Evolutionary conservation across 2,329 filamentous ascomycete species (phyloP).

Genomic region (Aspergillus versicolor): DNA sequence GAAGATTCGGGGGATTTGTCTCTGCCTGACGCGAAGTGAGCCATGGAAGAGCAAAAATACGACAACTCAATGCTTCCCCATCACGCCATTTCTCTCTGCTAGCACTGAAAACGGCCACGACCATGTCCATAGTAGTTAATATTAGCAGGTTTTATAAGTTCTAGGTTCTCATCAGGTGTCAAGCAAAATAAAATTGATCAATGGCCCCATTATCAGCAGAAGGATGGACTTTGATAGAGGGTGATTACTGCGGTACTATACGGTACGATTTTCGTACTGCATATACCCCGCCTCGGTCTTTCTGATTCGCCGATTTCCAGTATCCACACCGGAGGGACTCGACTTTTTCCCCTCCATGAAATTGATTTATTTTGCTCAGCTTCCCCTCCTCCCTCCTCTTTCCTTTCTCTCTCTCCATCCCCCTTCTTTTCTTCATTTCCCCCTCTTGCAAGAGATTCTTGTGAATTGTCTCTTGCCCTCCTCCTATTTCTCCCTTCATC

Average conservation of each 20-base stretch:
- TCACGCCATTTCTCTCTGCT: conserved; percentile 4
- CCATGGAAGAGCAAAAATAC: conserved; percentile 4
- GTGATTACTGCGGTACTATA: not conserved
- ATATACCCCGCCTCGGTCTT: conserved; percentile 8
- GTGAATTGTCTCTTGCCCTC: conserved; percentile 22
- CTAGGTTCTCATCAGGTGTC: not conserved
- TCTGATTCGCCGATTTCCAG: conserved; percentile 10
- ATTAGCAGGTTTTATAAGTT: not conserved
- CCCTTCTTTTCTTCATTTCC: conserved; percentile 25
- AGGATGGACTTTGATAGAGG: not conserved
- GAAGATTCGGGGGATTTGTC: not conserved
- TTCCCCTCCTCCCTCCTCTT: conserved; percentile 2
- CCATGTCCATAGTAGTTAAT: not conserved
- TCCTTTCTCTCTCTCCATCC: conserved; percentile 17
- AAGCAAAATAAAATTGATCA: not conserved
- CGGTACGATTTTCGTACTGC: conserved; percentile 1
- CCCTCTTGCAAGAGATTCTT: conserved; percentile 24
- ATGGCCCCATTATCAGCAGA: not conserved
- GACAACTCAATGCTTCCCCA: not conserved
- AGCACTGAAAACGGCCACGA: not conserved
- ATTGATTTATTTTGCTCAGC: conserved; percentile 1
- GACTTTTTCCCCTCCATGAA: conserved; percentile 13
- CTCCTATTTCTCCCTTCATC: conserved; percentile 15
- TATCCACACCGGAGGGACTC: conserved; percentile 13
- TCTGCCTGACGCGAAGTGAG: not conserved